These are phyloP conservation scores for Paraphaeosphaeria minitans DNA, from an alignment of 2,329 filamentous ascomycete species.

Conservation along the genomic window DNA sequence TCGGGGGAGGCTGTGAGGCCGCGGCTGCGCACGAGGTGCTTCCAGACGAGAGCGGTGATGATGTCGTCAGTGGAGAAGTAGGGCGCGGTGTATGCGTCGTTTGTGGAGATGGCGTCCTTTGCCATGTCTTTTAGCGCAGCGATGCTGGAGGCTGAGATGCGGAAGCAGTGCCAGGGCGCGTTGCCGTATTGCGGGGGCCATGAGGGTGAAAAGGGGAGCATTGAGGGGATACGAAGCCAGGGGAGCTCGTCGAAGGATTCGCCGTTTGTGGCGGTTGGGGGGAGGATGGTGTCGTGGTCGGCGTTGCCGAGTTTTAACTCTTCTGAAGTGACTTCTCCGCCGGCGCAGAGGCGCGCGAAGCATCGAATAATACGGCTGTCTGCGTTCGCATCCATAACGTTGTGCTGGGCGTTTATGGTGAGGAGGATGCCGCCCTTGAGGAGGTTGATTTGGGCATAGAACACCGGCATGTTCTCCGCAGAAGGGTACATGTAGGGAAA, in stretches of 20 bases:
- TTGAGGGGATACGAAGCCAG: neutral
- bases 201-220: neutral
- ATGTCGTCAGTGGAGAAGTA: constrained; percentile 5
- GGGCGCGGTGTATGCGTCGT: neutral
- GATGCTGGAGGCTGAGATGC: neutral
- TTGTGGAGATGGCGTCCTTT: neutral
- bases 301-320: neutral
- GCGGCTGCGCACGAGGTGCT: constrained; percentile 1
- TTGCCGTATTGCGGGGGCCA: constrained; percentile 7
- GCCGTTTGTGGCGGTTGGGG: neutral
- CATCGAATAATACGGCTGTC: constrained; percentile 1
- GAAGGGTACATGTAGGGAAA: constrained; percentile 6
- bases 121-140: neutral
- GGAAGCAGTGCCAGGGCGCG: constrained; percentile 5
- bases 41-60: neutral
- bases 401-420: neutral
- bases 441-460: neutral
- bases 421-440: neutral
- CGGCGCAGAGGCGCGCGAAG: neutral
- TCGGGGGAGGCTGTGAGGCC: neutral
- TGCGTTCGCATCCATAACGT: constrained; percentile 3
- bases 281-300: neutral
- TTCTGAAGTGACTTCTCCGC: neutral
- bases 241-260: neutral
- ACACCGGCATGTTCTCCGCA: neutral